Base-by-base conservation (phyloP, 352 stramenopile genomes). In the Elongisporangium anandrum region DNA sequence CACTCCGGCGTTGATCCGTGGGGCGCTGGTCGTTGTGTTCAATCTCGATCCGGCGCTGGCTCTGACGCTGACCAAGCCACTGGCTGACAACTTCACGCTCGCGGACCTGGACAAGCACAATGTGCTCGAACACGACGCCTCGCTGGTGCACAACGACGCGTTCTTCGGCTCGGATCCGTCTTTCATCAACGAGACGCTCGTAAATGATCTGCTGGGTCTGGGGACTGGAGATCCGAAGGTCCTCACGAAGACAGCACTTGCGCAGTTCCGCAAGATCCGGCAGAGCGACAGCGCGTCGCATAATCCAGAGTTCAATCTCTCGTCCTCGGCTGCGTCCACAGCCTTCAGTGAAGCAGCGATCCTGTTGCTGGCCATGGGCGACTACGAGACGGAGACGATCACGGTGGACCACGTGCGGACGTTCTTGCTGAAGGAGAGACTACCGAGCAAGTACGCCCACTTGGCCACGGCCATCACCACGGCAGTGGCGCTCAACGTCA, bases 61-160 rank as follows among this genome's bases (percentile, higher is more conserved):
- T 4, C 23, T 74, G 20, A 68, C 52, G 39, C 67, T 90, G 21
- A 63, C 69, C 19, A 60, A 39, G 26, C 56, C 12, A 3, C 65
- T 89, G 52, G 63, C 75, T 12, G 29, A 48, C 20, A 55, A 69
- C 39, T 80, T 90, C 50, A 77, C 78, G 16, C 69, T 92, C 16
- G 65, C 74, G 0, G 74, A 87, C 49, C 61, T 92, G 8, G 57
- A 71, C 0, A 61, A 70, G n/a, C 80, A 88, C 72, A 73, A 81
- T 34, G 73, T 82, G 12, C 75, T 90, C 17, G 82, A 92, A 54
- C 81, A 91, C 58, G 80, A 92, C 52, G 81, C 83, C 20, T 92
- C 81, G 9, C 60, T 92, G 41, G 69, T 87, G 4, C 82, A 86
- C 59, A 69, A 85, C 52, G 80, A 92, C 58, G 48, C 61, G 20